Conservation (phyloP, 352 stramenopile species). For the Globisporangium barbulae region DNA sequence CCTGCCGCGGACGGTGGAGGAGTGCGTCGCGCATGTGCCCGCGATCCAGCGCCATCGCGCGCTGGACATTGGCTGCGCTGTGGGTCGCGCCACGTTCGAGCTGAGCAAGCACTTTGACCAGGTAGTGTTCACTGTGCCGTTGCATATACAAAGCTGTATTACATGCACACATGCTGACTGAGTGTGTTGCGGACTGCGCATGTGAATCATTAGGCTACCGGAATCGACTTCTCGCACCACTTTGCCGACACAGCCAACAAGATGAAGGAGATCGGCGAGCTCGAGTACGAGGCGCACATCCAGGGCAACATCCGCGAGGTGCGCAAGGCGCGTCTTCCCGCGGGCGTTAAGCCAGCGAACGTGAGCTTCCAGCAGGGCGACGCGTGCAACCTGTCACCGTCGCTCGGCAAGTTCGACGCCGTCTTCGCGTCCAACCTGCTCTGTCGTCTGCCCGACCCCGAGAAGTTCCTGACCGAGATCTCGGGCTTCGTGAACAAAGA, state of each 20-base stretch:
- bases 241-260: constrained; percentile 86
- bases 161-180: neutral
- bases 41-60: constrained; percentile 62
- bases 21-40: constrained; percentile 57
- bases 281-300: constrained; percentile 86
- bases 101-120: constrained; percentile 92
- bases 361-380: constrained; percentile 93
- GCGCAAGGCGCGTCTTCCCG: constrained; percentile 60
- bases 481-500: constrained; percentile 84
- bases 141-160: neutral
- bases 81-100: constrained; percentile 93
- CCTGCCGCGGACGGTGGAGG: constrained; percentile 78
- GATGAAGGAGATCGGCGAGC: constrained; percentile 79
- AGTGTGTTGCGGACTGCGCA: neutral
- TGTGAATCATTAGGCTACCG: constrained; percentile 56
- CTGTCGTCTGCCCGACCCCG: constrained; percentile 92
- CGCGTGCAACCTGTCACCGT: constrained; percentile 84
- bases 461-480: constrained; percentile 88
- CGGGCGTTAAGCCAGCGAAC: constrained; percentile 47
- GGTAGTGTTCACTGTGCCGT: constrained; percentile 24
- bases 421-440: constrained; percentile 96
- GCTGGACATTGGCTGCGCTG: constrained; percentile 93
- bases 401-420: constrained; percentile 90
- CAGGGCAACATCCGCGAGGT: constrained; percentile 81
- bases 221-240: constrained; percentile 92